Base-by-base conservation (phyloP, 1,284 basidiomycete species). In the Thelephora terrestris region DNA sequence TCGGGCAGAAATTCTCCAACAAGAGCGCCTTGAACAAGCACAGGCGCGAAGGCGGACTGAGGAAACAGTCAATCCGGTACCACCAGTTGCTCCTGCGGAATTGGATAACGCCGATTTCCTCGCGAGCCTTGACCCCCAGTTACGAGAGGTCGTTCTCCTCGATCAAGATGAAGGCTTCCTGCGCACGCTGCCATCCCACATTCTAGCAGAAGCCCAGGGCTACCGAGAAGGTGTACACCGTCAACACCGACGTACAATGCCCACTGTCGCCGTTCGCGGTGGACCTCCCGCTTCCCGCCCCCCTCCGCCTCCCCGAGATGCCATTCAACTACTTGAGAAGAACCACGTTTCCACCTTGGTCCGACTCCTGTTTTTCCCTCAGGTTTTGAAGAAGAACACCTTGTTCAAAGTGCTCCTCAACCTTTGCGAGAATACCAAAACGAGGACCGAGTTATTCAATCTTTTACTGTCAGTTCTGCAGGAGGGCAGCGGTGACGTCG, bases 291-390 rank as follows among this genome's bases (percentile, higher is more conserved):
- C 50, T 25, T 56, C 63, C 17, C 36, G 43, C 5, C 35, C 38
- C 53, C 61, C 67, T 12, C 57, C 73, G 20, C 66, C 70, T 9
- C 72, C 77, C 40, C 84, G 89, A 40, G 95, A 99, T 57, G 90
- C 94, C 2, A 91, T 98, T 24, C 91, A 94, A 60, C 77, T 99
- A 3, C 76, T 99, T 34, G 96, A 99, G 64, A 95, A 91, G 61
- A 68, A 79, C 17, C 91, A 93, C 5, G 79, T 99, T 44, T 89
- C 94, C 1, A 84, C 90, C 20, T 80, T 99, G 6, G 82, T 98
- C 29, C 85, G 95, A 29, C 76, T 99, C 7, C 78, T 99, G 18
- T 99, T 98, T 76, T 97, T 94, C 76, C 96, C 95, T 5, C 89
- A 97, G 57, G 84, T 93, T 37, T 72, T 91, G 52, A 84, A 83